A percentile compares a stretch with the other conserved stretches of the same genome.
Conservation (phyloP, 1,284 basidiomycete species). For the Pyrrhoderma lamaoense region DNA sequence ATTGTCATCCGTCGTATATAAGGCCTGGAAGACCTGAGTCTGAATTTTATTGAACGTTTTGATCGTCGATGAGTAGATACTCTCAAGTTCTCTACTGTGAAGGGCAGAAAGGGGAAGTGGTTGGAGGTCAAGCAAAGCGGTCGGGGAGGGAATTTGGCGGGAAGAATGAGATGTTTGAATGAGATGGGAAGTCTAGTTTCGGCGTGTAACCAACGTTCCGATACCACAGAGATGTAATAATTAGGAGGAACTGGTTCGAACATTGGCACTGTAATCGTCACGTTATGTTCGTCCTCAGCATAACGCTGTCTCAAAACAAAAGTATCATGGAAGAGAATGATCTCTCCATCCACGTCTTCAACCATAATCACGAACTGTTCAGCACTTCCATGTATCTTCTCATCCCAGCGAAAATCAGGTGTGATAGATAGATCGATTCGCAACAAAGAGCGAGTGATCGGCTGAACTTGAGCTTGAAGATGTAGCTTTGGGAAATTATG, state of each 20-base stretch:
- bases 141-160: conserved; percentile 96
- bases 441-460: conserved; percentile 83
- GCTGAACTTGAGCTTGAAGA: conserved; percentile 89
- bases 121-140: conserved; percentile 90
- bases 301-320: conserved; percentile 91
- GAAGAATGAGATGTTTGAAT: conserved; percentile 96
- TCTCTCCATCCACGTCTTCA: conserved; percentile 96
- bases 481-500: conserved; percentile 96
- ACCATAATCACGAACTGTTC: conserved; percentile 92
- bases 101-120: conserved; percentile 84
- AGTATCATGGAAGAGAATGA: conserved; percentile 89
- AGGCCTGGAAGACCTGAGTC: conserved; percentile 96
- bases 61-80: conserved; percentile 73
- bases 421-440: conserved; percentile 87
- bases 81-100: conserved; percentile 87
- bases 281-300: conserved; percentile 87
- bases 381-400: conserved; percentile 82
- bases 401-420: conserved; percentile 97
- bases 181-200: conserved; percentile 94
- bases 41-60: conserved; percentile 97
- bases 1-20: conserved; percentile 95
- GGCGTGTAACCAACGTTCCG: conserved; percentile 93
- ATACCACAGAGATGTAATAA: conserved; percentile 93
- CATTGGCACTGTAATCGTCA: conserved; percentile 93
- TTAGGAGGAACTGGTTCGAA: conserved; percentile 96